Percentiles rank a stretch among this genome's conserved stretches.
Conservation (phyloP, 345 rosid genomes). For the Reutealis trisperma region DNA sequence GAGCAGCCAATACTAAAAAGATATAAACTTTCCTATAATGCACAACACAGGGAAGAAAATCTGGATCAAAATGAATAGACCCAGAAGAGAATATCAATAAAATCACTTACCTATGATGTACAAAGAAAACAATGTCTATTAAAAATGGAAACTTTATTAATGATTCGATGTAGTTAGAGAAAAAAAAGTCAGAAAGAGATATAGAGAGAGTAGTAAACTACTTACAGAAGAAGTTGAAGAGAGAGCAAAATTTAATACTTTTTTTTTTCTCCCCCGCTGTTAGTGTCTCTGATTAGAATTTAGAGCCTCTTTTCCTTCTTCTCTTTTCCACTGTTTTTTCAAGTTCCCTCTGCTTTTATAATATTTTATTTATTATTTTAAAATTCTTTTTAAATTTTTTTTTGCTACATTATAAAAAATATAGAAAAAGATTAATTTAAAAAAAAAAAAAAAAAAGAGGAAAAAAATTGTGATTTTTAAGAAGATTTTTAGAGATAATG, state of each 20-base stretch:
- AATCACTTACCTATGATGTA: not conserved
- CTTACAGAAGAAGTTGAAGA: not conserved
- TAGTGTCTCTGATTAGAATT: not conserved
- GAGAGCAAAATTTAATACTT: not conserved
- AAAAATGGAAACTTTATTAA: slow-evolving; percentile 3
- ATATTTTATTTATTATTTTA: not conserved
- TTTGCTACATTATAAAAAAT: not conserved
- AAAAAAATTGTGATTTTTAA: no score
- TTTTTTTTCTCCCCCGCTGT: not conserved
- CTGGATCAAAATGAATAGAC: not conserved
- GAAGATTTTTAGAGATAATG: not conserved
- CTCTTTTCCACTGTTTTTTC: not conserved
- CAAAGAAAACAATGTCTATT: not conserved
- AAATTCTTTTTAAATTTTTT: not conserved
- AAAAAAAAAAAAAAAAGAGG: not conserved
- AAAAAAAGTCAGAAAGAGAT: no score
- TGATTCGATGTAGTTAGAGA: not conserved
- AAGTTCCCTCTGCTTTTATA: not conserved
- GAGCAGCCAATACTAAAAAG: no score
- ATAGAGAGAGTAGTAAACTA: not conserved
- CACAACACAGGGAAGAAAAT: not conserved
- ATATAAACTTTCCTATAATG: not conserved
- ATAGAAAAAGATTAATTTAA: not conserved
- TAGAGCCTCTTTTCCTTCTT: not conserved
- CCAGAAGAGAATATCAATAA: not conserved